Base-by-base conservation (phyloP, 2,329 filamentous ascomycete genomes). In the Colletotrichum musae region DNA sequence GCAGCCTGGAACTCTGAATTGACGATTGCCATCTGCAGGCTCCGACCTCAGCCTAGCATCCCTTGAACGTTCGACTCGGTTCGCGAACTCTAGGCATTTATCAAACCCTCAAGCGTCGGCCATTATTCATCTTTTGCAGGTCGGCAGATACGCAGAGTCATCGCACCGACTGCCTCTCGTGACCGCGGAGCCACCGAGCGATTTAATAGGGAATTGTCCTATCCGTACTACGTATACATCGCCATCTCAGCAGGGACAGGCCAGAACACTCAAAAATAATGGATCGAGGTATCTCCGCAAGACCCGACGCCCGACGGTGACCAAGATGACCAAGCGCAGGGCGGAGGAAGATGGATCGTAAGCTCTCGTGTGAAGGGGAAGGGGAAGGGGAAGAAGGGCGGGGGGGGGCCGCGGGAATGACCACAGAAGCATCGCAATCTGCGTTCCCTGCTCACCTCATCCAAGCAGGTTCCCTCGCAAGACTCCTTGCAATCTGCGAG, bases 1-100 rank as follows among this genome's bases (percentile, higher is more conserved):
- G 52, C 63, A 59, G 63, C 58, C 47, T 48, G 45, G 68, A 68
- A 70, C 68, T 63, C 58, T 58, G 68, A 70, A 58, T 58, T 70
- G 52, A 56, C 58, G 64, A 64, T 64, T 39, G 4, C 32, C n/a
- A 62, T 47, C 28, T 48, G 45, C 64, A 58, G 64, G 51, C 52
- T 62, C 58, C 48, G 58, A 26, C 28, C 32, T 53, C 52, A 50
- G 64, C 68, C 64, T 70, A 64, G 58, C 50, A 62, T 41, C n/a
- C 64, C 67, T 60, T 69, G 60, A 48, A 64, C 36, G 32, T 45
- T 47, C 43, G 18, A 36, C n/a, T 26, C n/a, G 28, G 18, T 18
- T 15, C 9, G 16, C 36, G 26, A 68, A 59, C 53, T 58, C 32
- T 65, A 45, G 28, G 21, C 43, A 50, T 39, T 51, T 32, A 36